Evolutionary conservation across 306 rosid species (phyloP).

Genomic region (Sophora flavescens): DNA sequence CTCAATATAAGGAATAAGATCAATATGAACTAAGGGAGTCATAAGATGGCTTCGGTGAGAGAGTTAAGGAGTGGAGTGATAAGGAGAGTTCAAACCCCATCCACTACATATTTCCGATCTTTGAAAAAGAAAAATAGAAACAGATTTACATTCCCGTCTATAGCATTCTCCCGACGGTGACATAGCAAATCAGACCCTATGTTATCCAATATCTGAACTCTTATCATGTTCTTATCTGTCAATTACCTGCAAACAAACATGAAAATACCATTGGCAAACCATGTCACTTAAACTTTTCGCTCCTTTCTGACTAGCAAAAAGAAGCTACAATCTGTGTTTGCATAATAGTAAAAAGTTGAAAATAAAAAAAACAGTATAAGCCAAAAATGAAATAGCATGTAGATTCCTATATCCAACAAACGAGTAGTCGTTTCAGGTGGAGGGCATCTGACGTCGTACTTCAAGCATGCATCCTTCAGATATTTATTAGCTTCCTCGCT

Average conservation of each 20-base stretch:
- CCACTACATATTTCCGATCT: too few relatives aligned
- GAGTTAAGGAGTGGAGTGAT: too few relatives aligned
- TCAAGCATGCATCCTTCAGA: constrained; percentile 75
- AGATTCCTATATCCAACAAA: constrained; percentile 81
- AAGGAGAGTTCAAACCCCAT: too few relatives aligned
- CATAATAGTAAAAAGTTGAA: neutral
- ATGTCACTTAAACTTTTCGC: neutral
- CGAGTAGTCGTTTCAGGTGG: constrained; percentile 92
- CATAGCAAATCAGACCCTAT: too few relatives aligned
- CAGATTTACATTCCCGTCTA: neutral
- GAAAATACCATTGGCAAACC: neutral
- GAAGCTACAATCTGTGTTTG: neutral
- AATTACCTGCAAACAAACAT: neutral
- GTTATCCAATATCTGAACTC: neutral
- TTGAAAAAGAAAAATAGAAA: too few relatives aligned
- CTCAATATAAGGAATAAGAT: neutral
- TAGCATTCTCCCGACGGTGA: neutral
- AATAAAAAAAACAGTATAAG: neutral
- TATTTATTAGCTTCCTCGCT: constrained; percentile 82
- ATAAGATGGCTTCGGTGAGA: too few relatives aligned
- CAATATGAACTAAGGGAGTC: neutral
- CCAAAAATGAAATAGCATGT: neutral
- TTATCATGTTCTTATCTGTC: neutral
- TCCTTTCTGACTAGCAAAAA: neutral
- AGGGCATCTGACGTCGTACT: constrained; percentile 79